These are phyloP conservation scores for Obba rivulosa DNA, from an alignment of 768 basidiomycete species.

Conservation along the genomic window DNA sequence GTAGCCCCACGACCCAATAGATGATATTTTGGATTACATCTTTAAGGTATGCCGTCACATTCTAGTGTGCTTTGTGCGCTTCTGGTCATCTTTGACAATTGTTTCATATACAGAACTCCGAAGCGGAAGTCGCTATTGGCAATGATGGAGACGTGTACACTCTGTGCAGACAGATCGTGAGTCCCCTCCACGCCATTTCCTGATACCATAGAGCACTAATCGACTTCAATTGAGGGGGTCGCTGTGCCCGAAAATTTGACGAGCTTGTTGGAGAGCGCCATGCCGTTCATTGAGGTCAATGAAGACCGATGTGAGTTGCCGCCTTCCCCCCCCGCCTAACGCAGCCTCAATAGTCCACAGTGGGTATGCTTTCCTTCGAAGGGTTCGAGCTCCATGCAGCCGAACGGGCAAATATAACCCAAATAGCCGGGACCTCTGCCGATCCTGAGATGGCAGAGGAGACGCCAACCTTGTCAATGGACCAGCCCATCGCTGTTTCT, in stretches of 20 bases:
- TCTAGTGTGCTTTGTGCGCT: too few species aligned
- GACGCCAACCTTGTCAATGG: too few species aligned
- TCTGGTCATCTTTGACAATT: too few species aligned
- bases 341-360: too few species aligned
- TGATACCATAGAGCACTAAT: background rate
- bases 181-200: background rate
- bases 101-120: background rate
- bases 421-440: too few species aligned
- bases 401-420: background rate
- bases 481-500: too few species aligned
- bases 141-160: constrained; percentile 4
- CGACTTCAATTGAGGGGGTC: constrained; percentile 1
- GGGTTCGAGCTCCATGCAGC: too few species aligned
- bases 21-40: constrained; percentile 17
- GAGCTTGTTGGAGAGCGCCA: background rate
- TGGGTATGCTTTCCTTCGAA: background rate
- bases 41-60: constrained; percentile 2
- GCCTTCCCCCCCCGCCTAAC: too few species aligned
- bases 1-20: constrained; percentile 11
- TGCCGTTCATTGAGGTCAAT: constrained; percentile 4
- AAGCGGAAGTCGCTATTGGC: constrained; percentile 12
- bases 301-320: background rate
- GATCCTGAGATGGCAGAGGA: too few species aligned
- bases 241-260: constrained; percentile 6
- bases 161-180: constrained; percentile 4